These are phyloP conservation scores for Apiotrichum domesticum DNA, from an alignment of 1,284 basidiomycete genomes.

Conservation along the genomic window DNA sequence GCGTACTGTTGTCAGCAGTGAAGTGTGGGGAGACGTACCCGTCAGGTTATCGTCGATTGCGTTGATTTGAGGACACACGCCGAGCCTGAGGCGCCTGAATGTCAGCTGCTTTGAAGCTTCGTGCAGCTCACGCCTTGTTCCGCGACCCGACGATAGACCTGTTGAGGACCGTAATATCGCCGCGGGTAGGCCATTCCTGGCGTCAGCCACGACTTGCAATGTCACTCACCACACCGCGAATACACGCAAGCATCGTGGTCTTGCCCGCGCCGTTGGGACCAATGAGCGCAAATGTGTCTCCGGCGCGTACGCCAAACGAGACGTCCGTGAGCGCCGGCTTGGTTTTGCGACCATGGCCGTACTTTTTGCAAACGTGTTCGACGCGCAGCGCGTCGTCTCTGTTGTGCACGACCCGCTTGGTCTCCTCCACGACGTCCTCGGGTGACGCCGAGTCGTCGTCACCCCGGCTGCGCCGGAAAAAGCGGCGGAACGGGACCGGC, in stretches of 20 bases:
- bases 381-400: constrained; percentile 58
- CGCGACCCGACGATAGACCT: constrained; percentile 59
- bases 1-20: constrained; percentile 41
- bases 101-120: no score
- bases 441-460: neutral
- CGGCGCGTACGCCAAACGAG: constrained; percentile 59
- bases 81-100: constrained; percentile 47
- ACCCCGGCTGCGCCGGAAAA: no score
- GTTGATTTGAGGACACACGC: constrained; percentile 76
- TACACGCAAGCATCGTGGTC: constrained; percentile 55
- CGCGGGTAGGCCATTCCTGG: constrained; percentile 53
- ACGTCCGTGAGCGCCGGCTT: constrained; percentile 66
- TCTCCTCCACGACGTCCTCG: constrained; percentile 55
- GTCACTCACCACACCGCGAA: constrained; percentile 25
- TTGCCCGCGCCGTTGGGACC: constrained; percentile 74
- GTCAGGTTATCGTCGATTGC: constrained; percentile 71
- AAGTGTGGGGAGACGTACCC: constrained; percentile 25
- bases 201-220: neutral
- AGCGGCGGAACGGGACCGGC: constrained; percentile 35
- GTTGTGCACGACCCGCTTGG: constrained; percentile 45
- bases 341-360: constrained; percentile 38
- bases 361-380: constrained; percentile 62
- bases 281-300: constrained; percentile 65
- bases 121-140: constrained; percentile 54
- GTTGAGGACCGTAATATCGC: constrained; percentile 62